Base-by-base conservation (phyloP, 2,329 filamentous ascomycete species). In the Cryphonectria naterciae region DNA sequence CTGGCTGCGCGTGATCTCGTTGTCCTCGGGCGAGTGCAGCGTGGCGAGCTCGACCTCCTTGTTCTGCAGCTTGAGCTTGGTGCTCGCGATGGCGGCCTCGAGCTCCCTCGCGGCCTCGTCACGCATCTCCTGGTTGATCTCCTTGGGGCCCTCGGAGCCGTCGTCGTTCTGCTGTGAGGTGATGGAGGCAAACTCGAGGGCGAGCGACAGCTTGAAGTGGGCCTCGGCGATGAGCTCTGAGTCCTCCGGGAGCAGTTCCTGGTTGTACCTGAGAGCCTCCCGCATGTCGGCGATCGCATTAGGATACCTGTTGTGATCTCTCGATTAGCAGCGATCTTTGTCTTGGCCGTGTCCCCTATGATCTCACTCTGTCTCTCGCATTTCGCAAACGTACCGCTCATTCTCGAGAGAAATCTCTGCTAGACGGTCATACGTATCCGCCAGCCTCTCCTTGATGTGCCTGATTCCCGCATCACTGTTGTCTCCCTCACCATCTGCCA, bases 381-480 rank as follows among this genome's bases (percentile, higher is more conserved):
- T 2, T 7, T n/a, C 22, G 22, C 46, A 49, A 49, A 73, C 80
- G 72, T 82, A 90, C 84, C 92, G 91, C 82, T 98, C 96, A 75
- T 96, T 97, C 83, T 99, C 96, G 39, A 99, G 86, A n/a, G 93
- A 97, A 73, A 99, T 98, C 81, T 99, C 96, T 13, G 95, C 93
- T 73, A 98, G 92, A 69, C 97, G 88, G 79, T 98, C 95, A 79
- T 98, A 94, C 11, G 94, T 97, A 78, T 99, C 96, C 72, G 94
- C 94, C 46, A 98, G 87, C 70, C 94, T 90, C 81, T 97, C 93
- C 81, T 94, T 95, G 77, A 95, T 85, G 72, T 92, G 89, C 74
- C 86, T 82, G 60, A 85, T 74, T 2, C 79, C 76, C 56, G 82
- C 81, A 43, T 67, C 70, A n/a, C 60, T 60, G 10, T 80, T 81